phyloP scores from a whole-genome alignment of 257 asterid genomes.

The Jacaranda mimosifolia region DNA sequence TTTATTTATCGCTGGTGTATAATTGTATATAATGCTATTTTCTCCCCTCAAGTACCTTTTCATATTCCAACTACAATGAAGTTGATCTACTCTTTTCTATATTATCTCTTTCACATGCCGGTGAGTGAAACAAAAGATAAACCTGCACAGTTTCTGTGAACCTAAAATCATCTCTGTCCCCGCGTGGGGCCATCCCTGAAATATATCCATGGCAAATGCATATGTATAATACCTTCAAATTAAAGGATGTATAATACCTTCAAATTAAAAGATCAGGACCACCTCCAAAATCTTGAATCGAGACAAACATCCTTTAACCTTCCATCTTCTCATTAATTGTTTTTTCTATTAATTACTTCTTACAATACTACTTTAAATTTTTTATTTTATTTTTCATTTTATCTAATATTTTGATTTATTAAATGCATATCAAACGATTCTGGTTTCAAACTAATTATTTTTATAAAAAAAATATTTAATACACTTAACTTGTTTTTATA shows the following conservation, averaged over 20 bases:
- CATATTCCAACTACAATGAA: too few relatives aligned
- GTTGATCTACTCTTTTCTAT: neutral
- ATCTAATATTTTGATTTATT: too few relatives aligned
- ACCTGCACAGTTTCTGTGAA: neutral
- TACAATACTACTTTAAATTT: too few relatives aligned
- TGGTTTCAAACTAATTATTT: too few relatives aligned
- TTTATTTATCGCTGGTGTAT: too few relatives aligned
- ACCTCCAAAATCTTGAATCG: neutral
- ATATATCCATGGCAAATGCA: neutral
- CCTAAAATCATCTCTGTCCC: neutral
- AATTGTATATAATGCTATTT: too few relatives aligned
- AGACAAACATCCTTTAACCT: neutral
- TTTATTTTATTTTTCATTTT: too few relatives aligned
- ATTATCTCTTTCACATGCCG: neutral
- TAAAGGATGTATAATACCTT: too few relatives aligned
- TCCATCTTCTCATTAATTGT: neutral
- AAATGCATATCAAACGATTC: too few relatives aligned
- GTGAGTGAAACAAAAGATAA: conserved; percentile 13
- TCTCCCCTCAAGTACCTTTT: too few relatives aligned
- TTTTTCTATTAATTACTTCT: neutral
- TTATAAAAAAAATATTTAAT: too few relatives aligned
- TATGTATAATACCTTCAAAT: neutral
- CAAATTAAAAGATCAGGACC: neutral
- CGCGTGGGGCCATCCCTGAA: neutral
- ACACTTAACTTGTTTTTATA: too few relatives aligned